Base-by-base conservation (phyloP, 2,329 filamentous ascomycete species). In the Alternaria infectoria region DNA sequence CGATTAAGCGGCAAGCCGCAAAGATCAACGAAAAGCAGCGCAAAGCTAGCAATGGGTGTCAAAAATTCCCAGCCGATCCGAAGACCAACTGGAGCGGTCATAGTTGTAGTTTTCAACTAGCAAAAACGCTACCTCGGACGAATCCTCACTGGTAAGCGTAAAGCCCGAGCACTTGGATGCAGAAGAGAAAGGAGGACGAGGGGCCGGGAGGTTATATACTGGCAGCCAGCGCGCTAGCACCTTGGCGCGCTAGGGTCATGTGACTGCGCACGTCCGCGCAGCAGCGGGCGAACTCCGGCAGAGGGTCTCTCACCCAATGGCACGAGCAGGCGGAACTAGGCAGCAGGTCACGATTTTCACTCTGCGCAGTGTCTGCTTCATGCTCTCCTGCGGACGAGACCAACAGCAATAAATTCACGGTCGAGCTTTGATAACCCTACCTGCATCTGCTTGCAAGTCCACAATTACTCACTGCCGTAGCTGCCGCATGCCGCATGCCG, bases 91-190 rank as follows among this genome's bases (percentile, higher is more conserved):
- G 85, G 85, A 93, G 91, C 86, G 86, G 90, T 92, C 90, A 77
- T 87, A 86, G 85, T 86, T 83, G 85, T 91, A 92, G 90, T 91
- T 92, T 91, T 91, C 90, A 92, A 92, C 90, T 91, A 93, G 91
- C 91, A 93, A 92, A 91, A 92, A 92, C 86, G 87, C 87, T 87
- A 88, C 88, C 90, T 93, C 91, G 88, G 91, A 93, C 89, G 87
- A 89, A 90, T 92, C 91, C 89, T 93, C 91, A 93, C 89, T 90
- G 89, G 88, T 88, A 90, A 87, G 87, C 89, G 87, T 92, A 91
- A 90, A 87, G 89, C 91, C 89, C 88, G 83, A 90, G 89, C 89
- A 90, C 88, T 59, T 59, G 56, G 69, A 69, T 69, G 46, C 52
- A 25, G 60, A 61, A 44, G 8, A 30, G 40, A 36, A 45, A 52